Evolutionary conservation across 208 protist genomes (phyloP).

Genomic region (Trypanosoma avium): DNA sequence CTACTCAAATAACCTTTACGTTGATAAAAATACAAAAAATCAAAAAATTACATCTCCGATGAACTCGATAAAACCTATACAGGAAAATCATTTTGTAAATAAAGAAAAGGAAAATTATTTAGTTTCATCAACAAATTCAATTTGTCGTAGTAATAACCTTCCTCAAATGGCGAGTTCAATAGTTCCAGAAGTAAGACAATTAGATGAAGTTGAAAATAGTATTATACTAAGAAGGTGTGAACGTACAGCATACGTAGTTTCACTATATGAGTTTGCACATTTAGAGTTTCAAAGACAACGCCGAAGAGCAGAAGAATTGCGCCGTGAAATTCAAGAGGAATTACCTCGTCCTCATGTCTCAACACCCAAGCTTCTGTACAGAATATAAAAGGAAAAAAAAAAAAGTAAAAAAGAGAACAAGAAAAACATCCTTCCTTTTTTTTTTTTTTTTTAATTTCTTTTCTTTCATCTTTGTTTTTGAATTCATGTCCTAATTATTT

Average conservation of each 20-base stretch:
- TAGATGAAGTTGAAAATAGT: constrained; percentile 1
- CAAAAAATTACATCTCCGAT: not conserved
- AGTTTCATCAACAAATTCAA: not conserved
- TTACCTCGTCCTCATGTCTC: not conserved
- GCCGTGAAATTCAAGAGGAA: not conserved
- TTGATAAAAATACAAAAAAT: not conserved
- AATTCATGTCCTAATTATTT: no score
- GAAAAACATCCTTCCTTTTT: no score
- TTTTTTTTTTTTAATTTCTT: constrained; percentile 19
- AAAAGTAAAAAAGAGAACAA: no score
- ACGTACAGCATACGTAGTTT: constrained; percentile 21
- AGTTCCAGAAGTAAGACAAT: not conserved
- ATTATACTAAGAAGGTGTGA: constrained; percentile 6
- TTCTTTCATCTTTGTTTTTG: constrained; percentile 10
- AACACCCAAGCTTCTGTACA: constrained; percentile 11
- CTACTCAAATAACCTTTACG: not conserved
- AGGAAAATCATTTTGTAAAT: not conserved
- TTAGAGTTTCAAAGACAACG: constrained; percentile 17
- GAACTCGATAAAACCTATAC: not conserved
- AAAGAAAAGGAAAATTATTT: not conserved
- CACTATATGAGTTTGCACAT: constrained; percentile 24
- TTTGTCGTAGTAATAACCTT: constrained; percentile 1
- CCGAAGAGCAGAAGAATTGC: constrained; percentile 13
- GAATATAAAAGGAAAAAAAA: constrained; percentile 8
- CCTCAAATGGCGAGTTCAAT: not conserved